Conservation (phyloP, 176 grass and related monocot species). For the Tillandsia leiboldiana region DNA sequence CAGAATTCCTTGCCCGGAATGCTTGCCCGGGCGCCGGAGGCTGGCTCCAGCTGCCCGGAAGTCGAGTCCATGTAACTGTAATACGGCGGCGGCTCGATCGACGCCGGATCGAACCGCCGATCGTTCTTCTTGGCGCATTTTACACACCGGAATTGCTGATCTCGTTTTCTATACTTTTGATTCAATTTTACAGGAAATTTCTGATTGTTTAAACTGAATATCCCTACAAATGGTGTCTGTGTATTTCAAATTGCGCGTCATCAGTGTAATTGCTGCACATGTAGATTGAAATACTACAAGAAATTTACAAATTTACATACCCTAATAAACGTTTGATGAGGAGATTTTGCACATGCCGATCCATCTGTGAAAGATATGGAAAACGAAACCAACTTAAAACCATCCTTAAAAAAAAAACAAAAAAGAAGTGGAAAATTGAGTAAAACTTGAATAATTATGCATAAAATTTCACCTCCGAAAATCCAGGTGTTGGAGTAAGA, state of each 20-base stretch:
- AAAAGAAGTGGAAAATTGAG: neutral
- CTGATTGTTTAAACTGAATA: neutral
- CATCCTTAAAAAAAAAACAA: neutral
- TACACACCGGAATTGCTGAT: constrained; percentile 13
- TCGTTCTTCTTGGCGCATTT: constrained; percentile 53
- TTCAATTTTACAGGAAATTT: constrained; percentile 6
- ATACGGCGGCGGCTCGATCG: constrained; percentile 72
- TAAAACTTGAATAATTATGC: neutral
- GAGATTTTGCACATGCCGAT: neutral
- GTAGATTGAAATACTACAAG: neutral
- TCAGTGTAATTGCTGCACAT: too few relatives aligned
- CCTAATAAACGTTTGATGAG: neutral
- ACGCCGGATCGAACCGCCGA: constrained; percentile 56
- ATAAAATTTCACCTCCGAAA: constrained; percentile 34
- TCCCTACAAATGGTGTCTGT: too few relatives aligned
- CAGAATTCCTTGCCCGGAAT: constrained; percentile 72
- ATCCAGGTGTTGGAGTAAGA: constrained; percentile 43
- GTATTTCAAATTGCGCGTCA: too few relatives aligned
- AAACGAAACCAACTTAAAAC: constrained; percentile 5
- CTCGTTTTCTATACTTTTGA: constrained; percentile 1
- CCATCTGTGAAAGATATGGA: neutral
- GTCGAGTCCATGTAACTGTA: constrained; percentile 73
- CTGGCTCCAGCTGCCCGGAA: constrained; percentile 76
- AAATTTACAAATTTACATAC: neutral
- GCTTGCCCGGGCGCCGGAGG: constrained; percentile 63